A percentile compares a stretch with the other conserved stretches of the same genome.
phyloP scores from a whole-genome alignment of 2,329 filamentous ascomycete species.

The Ophiostoma fasciatum region DNA sequence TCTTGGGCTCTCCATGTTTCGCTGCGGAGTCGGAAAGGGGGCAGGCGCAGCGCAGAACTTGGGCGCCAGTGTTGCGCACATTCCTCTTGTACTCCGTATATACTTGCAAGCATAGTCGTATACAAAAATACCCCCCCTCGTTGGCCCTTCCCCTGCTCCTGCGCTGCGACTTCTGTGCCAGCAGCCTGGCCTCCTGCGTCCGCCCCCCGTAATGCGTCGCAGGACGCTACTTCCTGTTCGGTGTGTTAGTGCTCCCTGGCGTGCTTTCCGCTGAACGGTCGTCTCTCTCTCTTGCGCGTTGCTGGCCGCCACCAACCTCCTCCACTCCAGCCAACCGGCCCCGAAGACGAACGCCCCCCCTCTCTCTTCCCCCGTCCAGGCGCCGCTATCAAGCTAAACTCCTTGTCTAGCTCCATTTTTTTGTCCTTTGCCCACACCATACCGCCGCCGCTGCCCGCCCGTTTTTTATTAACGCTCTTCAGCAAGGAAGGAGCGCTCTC shows the following conservation, averaged over 20 bases:
- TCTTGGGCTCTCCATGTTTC: too few relatives aligned
- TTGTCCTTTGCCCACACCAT: constrained; percentile 1
- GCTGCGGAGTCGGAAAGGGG: constrained; percentile 1
- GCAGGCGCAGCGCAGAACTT: constrained; percentile 3
- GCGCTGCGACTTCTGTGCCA: not conserved
- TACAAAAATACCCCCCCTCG: constrained; percentile 4
- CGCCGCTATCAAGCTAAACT: constrained; percentile 2
- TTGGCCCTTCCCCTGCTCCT: constrained; percentile 2
- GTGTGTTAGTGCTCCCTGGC: constrained; percentile 8
- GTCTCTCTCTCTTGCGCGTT: constrained; percentile 2
- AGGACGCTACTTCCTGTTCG: constrained; percentile 6
- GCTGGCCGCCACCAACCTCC: constrained; percentile 12
- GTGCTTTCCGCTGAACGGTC: constrained; percentile 2
- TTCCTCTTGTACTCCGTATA: not conserved
- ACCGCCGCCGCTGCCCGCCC: constrained; percentile 6
- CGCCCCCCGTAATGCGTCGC: not conserved
- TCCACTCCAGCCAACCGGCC: constrained; percentile 3
- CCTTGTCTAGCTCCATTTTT: constrained; percentile 3
- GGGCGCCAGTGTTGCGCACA: not conserved
- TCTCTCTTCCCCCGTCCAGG: too few relatives aligned
- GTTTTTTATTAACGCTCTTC: constrained; percentile 11
- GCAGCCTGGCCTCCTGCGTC: not conserved
- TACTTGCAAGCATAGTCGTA: not conserved
- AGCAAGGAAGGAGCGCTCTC: constrained; percentile 8
- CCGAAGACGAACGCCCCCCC: constrained; percentile 3